phyloP scores from a whole-genome alignment of 352 stramenopile species.

The Globisporangium yorkense region DNA sequence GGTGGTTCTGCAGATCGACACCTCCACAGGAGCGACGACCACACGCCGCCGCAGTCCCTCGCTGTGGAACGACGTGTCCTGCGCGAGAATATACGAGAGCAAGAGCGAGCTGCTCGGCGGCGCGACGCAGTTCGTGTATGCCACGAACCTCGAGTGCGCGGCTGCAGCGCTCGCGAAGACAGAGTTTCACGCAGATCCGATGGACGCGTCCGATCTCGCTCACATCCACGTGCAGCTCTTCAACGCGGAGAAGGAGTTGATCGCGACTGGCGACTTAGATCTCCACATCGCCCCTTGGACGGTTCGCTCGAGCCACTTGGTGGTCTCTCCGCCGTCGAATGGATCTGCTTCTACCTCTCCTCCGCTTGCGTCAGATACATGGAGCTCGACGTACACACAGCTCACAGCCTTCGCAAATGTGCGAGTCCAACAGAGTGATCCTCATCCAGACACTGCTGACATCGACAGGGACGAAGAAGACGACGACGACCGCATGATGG shows the following conservation, averaged over 20 bases:
- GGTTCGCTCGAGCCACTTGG: constrained; percentile 5
- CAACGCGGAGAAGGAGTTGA: constrained; percentile 7
- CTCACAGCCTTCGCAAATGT: constrained; percentile 1
- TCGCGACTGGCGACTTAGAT: background rate
- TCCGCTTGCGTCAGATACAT: background rate
- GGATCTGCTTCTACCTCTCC: background rate
- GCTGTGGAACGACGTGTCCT: background rate
- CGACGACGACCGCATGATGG: constrained; percentile 9
- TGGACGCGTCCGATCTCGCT: background rate
- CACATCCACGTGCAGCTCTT: constrained; percentile 8
- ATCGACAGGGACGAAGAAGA: background rate
- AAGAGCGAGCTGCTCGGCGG: constrained; percentile 3
- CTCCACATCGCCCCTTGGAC: background rate
- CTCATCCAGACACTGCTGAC: background rate
- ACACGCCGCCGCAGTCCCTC: background rate
- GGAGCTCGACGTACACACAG: background rate
- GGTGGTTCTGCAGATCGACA: constrained; percentile 18
- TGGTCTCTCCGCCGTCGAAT: constrained; percentile 1
- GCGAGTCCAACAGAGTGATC: background rate
- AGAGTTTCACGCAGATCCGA: background rate
- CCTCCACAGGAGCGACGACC: constrained; percentile 10
- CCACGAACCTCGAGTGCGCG: constrained; percentile 19
- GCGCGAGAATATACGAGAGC: constrained; percentile 6
- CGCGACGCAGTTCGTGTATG: constrained; percentile 5
- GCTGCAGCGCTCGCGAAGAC: constrained; percentile 15